Evolutionary conservation across 164 flowering plant species (phyloP).

Genomic region (Chimonanthus salicifolius): DNA sequence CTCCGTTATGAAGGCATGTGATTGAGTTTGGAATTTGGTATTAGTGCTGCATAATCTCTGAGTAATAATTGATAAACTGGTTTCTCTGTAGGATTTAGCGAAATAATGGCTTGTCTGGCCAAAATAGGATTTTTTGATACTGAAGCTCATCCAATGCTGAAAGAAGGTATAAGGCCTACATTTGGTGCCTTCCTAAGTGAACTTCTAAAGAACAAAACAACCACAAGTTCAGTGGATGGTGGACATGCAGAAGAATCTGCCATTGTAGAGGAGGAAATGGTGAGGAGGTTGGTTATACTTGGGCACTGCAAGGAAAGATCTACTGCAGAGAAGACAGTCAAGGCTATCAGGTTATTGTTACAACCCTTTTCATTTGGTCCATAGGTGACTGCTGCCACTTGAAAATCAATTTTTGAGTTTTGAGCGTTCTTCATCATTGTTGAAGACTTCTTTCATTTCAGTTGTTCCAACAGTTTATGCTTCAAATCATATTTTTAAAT

Average conservation of each 20-base stretch:
- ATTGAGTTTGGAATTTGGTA: constrained; percentile 2
- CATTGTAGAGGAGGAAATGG: constrained; percentile 43
- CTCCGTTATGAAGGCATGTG: constrained; percentile 87
- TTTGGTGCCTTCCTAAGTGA: constrained; percentile 46
- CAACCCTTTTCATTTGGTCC: no score
- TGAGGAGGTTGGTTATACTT: constrained; percentile 39
- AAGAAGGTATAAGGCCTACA: constrained; percentile 40
- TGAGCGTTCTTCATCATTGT: neutral
- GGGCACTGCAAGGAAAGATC: constrained; percentile 60
- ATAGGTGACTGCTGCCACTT: constrained; percentile 27
- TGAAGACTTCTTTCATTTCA: neutral
- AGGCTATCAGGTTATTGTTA: constrained; percentile 33
- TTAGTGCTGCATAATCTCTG: neutral
- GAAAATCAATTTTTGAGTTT: neutral
- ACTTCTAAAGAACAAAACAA: constrained; percentile 39
- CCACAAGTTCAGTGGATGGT: neutral
- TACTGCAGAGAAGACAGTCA: constrained; percentile 58
- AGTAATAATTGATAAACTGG: constrained; percentile 4
- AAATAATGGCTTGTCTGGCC: constrained; percentile 76
- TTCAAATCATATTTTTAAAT: neutral
- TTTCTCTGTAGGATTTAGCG: constrained; percentile 57
- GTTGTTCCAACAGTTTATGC: neutral
- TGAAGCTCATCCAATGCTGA: constrained; percentile 47
- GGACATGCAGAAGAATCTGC: constrained; percentile 15
- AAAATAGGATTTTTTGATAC: constrained; percentile 64